These are phyloP conservation scores for Marsdenia floribunda DNA, from an alignment of 257 asterid genomes.

Conservation along the genomic window DNA sequence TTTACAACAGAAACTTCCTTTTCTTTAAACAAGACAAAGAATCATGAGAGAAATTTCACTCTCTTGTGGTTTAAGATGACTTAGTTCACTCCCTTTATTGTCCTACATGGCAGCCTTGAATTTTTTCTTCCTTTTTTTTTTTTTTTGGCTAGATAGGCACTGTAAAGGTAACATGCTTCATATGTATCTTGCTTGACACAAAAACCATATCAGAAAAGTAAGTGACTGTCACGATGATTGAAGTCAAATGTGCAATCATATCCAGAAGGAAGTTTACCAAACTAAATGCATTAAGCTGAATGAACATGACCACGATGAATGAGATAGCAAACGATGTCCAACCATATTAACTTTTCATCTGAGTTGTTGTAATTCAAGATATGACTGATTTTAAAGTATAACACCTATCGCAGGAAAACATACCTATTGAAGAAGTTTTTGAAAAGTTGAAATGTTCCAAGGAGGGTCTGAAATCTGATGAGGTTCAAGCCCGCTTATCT, in stretches of 20 bases:
- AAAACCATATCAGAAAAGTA: background rate
- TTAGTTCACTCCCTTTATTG: background rate
- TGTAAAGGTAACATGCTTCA: background rate
- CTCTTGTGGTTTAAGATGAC: background rate
- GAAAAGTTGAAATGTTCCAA: slow-evolving; percentile 52
- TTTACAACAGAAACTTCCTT: background rate
- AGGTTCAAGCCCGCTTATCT: slow-evolving; percentile 45
- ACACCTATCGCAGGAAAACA: slow-evolving; percentile 40
- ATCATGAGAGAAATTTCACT: background rate
- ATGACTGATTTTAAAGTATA: background rate
- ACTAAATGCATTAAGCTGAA: background rate
- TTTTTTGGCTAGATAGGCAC: background rate
- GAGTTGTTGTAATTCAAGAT: background rate
- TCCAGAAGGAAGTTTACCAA: background rate
- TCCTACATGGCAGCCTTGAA: background rate
- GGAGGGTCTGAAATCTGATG: slow-evolving; percentile 50
- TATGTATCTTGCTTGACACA: background rate
- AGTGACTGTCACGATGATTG: background rate
- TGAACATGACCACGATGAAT: background rate
- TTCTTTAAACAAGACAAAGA: background rate
- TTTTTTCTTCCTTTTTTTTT: background rate
- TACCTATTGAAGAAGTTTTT: slow-evolving; percentile 61
- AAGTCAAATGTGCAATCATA: background rate
- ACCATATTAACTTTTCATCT: background rate
- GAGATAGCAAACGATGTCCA: too few relatives aligned